Evolutionary conservation across 257 asterid species (phyloP), one percentile per base, ranked within the genome.

Genomic region (Capsicum rhomboideum): DNA sequence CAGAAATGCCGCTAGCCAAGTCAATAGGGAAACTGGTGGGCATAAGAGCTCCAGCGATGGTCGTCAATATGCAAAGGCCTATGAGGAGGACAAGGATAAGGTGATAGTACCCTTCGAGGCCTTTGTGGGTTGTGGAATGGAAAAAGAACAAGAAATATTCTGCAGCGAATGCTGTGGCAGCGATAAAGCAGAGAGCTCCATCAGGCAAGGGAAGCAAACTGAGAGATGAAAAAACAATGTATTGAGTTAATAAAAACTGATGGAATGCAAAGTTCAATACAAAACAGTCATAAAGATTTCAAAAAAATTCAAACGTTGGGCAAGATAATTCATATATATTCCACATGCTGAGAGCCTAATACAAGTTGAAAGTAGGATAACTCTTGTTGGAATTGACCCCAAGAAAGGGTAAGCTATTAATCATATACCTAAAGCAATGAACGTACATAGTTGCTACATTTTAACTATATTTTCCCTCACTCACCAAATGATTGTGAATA

Each of bases 91-190:
- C 99, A 2, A 97, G 99, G 89, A 97, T 90, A 28, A 93, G 91
- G 85, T 97, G 99, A 84, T 97, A 97, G 63, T 91, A 95, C 8
- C 99, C 99, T 88, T 97, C 99, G 0, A 95, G 97, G 83, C 99
- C 99, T 85, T 86, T 93, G 92, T 97, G 99, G 5, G 97, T 89
- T 10, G 99, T 97, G 20, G 99, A 97, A 86, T 97, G 99, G 88
- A 95, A 97, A 75, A 93, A 90, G 92, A 97, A 97, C 79, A 97
- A 78, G 59, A 95, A 91, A 83, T 90, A 97, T 92, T 97, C 99
- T 18, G 97, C 95, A 10, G 92, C 86, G 90, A 97, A 97, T 56
- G 99, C 99, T 52, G 97, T 88, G 59, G 99, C 88, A 40, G 88
- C 93, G 7, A 92, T 85, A 50, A 93, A 87, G 91, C 97, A 94